Evolutionary conservation across 208 protist genomes (phyloP).

Genomic region (Trypanosoma conorhini): DNA sequence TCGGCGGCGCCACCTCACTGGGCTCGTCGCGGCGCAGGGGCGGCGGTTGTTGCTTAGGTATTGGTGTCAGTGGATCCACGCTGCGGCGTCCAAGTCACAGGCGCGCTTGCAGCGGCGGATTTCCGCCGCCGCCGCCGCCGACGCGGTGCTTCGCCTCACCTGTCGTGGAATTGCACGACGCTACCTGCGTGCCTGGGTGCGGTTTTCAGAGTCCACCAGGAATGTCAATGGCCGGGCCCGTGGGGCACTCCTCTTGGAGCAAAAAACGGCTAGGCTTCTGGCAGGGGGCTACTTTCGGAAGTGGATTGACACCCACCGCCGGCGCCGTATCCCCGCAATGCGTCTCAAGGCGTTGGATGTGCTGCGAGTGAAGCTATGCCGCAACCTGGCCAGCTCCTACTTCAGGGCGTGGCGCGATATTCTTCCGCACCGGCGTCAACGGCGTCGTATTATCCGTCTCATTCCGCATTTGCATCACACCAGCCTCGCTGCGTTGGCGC

Average conservation of each 20-base stretch:
- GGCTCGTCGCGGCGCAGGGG: neutral
- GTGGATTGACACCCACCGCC: constrained; percentile 15
- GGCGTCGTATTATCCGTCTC: neutral
- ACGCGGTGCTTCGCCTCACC: constrained; percentile 13
- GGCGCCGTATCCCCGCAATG: constrained; percentile 1
- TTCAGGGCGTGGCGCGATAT: constrained; percentile 10
- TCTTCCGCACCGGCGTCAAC: neutral
- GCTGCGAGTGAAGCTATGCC: constrained; percentile 9
- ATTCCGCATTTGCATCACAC: constrained; percentile 25
- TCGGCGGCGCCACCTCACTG: constrained; percentile 12
- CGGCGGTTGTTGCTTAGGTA: constrained; percentile 1
- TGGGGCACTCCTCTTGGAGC: constrained; percentile 13
- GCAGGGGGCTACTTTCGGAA: constrained; percentile 24
- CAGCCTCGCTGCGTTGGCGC: constrained; percentile 24
- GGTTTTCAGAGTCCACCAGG: constrained; percentile 8
- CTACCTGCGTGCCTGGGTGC: constrained; percentile 13
- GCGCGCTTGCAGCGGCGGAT: neutral
- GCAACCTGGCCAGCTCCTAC: constrained; percentile 2
- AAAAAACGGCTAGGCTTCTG: constrained; percentile 20
- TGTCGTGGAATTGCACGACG: constrained; percentile 17
- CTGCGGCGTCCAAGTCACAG: neutral
- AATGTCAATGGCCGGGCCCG: neutral
- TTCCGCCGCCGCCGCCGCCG: constrained; percentile 2
- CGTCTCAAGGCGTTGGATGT: constrained; percentile 9
- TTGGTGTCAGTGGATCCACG: constrained; percentile 6